These are phyloP conservation scores for Malus asiatica DNA, from an alignment of 306 rosid genomes.

Conservation along the genomic window DNA sequence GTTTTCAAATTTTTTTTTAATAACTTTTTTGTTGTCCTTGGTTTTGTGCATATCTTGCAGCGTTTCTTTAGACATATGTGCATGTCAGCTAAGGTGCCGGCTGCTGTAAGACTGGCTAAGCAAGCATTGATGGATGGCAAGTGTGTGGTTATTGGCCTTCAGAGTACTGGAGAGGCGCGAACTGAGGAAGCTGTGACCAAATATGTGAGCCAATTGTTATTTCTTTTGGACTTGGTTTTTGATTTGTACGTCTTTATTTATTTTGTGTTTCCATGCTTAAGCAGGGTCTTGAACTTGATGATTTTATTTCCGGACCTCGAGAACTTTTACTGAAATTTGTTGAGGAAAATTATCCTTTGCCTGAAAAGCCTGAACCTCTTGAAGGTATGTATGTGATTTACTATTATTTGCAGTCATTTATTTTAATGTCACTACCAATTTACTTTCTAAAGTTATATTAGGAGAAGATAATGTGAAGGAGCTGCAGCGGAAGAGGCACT, in stretches of 20 bases:
- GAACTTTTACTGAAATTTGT: slow-evolving; percentile 91
- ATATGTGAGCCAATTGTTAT: slow-evolving; percentile 60
- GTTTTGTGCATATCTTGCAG: slow-evolving; percentile 42
- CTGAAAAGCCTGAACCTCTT: slow-evolving; percentile 87
- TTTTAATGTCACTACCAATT: slow-evolving; percentile 12
- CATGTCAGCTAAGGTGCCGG: slow-evolving; percentile 99
- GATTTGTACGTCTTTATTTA: slow-evolving; percentile 4
- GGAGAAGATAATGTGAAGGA: slow-evolving; percentile 94
- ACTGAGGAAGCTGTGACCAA: slow-evolving; percentile 97
- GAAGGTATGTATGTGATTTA: slow-evolving; percentile 45
- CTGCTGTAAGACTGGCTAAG: slow-evolving; percentile 80
- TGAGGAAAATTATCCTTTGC: slow-evolving; percentile 95
- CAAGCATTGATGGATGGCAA: slow-evolving; percentile 72
- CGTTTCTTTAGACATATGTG: slow-evolving; percentile 98
- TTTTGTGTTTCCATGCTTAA: background rate
- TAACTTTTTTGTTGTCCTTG: slow-evolving; percentile 4
- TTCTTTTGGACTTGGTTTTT: slow-evolving; percentile 8
- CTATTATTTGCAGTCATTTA: slow-evolving; percentile 15
- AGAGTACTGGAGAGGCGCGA: slow-evolving; percentile 99
- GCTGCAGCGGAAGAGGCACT: slow-evolving; percentile 95
- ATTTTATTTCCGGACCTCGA: slow-evolving; percentile 96
- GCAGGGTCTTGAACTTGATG: slow-evolving; percentile 96
- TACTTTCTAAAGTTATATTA: slow-evolving; percentile 22
- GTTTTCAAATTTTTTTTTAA: background rate
- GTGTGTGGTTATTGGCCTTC: slow-evolving; percentile 96